Base-by-base conservation (phyloP, 768 basidiomycete species). In the Grammothele lineata region DNA sequence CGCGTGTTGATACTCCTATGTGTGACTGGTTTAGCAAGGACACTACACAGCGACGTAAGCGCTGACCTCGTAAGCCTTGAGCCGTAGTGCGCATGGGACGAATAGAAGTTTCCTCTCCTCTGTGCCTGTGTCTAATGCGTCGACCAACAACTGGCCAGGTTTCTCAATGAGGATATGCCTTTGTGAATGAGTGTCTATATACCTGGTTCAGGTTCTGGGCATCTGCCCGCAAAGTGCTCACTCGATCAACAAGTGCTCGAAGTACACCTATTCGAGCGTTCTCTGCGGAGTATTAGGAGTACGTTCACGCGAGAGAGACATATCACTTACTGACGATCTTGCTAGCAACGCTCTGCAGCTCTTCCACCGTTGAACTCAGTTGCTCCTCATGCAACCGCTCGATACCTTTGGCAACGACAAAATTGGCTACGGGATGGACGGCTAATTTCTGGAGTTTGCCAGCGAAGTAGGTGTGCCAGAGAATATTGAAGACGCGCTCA, bases 401-500 rank as follows among this genome's bases (percentile, higher is more conserved):
- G 22, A 94, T 54, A 0, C 85, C 87, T 62, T 82, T 85, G 0
- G 93, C 86, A 4, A 93, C 73, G 18, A 97, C 93, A 57, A 92
- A 99, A 61, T 98, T 99, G 11, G 90, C 92, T 2, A 94, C 87
- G 3, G 94, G 92, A 64, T 99, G 95, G 17, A 76, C 70, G 15
- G 87, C 83, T 23, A 96, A 70, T 47, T 85, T 77, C 3, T 75
- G 66, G 30, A 96, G 70, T 52, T 83, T 82, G n/a, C 81, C 81
- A 36, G 68, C 64, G 61, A 98, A 85, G 66, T 96, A 94, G 0
- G 76, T 75, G 3, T 67, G 58, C 95, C 95, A 98, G 5, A 96
- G 59, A 0, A 72, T 57, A 25, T 66, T 61, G 59, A 94, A 93
- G 2, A 83, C 74, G 15, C 66, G 57, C 5, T 71, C 65, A 0